Base-by-base conservation (phyloP, 495 filamentous ascomycete genomes). In the Aspergillus sclerotioniger region DNA sequence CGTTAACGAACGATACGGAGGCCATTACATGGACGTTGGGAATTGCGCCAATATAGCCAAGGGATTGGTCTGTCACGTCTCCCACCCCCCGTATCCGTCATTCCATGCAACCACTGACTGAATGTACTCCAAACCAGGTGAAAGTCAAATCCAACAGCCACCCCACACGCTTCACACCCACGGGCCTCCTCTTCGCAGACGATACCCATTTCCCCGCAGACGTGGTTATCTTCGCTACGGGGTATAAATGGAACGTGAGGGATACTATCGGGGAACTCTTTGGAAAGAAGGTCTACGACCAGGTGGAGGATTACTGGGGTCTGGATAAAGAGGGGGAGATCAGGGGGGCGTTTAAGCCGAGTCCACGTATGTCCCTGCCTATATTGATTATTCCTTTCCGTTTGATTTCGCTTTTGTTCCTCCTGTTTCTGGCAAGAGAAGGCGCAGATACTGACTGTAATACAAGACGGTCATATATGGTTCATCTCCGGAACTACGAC, bases 21-120 rank as follows among this genome's bases (percentile, higher is more conserved):
- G 72, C 3, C 68, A 76, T 57, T 71, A 76, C 53, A 57, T 74
- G 16, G 72, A 76, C 59, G 64, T 71, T 31, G 72, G 72, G 4
- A 62, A 61, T n/a, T 68, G 60, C 20, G 51, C 43, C 29, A 63
- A 67, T 39, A 71, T 76, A 45, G 37, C n/a, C 12, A 41, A 41
- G 1, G 37, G 37, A n/a, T n/a, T 41, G 37, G 37, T 41, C 7
- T 5, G 9, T 41, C 5, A 7, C 37, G 8, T 15, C 8, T 10
- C 13, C 33, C 33, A 1, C 8, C 13, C 33, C 7, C 33, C 33
- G 1, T 3, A 1, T 1, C 33, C 33, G 9, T 8, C 25, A 25
- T 25, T 5, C 25, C 25, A 25, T 25, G 5, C 25, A 25, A 25
- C 25, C 25, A 25, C 25, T 25, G 25, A 25, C 25, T 25, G 25